A percentile compares a stretch with the other conserved stretches of the same genome.
Conservation (phyloP, 768 basidiomycete species). For the Lyophyllum shimeji region DNA sequence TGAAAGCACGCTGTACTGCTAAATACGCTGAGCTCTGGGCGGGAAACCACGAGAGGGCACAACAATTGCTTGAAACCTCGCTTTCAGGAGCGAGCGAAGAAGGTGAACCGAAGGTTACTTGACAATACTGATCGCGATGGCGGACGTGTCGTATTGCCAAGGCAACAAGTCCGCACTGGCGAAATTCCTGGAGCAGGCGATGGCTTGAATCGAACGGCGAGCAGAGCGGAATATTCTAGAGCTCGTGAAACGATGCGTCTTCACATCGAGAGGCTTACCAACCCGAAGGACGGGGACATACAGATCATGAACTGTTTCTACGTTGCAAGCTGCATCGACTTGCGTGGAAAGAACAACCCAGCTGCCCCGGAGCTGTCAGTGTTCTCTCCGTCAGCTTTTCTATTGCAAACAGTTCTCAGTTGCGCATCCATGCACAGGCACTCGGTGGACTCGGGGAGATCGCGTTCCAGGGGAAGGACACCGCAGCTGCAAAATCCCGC, state of each 20-base stretch:
- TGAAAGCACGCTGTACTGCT: background rate
- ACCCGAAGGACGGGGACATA: background rate
- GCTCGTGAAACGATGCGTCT: background rate
- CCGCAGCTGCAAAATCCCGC: background rate
- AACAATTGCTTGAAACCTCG: background rate
- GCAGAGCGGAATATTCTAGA: background rate
- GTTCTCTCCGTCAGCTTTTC: background rate
- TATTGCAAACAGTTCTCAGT: slow-evolving; percentile 1
- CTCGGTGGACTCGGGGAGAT: background rate
- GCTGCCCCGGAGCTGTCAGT: background rate
- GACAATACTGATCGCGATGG: background rate
- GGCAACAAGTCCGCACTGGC: background rate
- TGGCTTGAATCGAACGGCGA: background rate
- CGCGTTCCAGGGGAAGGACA: background rate
- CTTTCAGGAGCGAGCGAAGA: background rate
- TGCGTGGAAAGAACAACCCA: background rate
- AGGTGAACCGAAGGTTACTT: background rate
- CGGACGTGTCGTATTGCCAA: slow-evolving; percentile 3
- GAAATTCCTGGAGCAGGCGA: background rate
- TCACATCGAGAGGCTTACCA: background rate
- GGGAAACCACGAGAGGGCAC: background rate
- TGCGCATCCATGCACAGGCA: background rate
- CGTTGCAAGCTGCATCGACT: background rate
- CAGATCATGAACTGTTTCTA: background rate
- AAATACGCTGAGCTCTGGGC: background rate